These are phyloP conservation scores for Penicillium robsamsonii DNA, from an alignment of 495 filamentous ascomycete species.

Conservation along the genomic window DNA sequence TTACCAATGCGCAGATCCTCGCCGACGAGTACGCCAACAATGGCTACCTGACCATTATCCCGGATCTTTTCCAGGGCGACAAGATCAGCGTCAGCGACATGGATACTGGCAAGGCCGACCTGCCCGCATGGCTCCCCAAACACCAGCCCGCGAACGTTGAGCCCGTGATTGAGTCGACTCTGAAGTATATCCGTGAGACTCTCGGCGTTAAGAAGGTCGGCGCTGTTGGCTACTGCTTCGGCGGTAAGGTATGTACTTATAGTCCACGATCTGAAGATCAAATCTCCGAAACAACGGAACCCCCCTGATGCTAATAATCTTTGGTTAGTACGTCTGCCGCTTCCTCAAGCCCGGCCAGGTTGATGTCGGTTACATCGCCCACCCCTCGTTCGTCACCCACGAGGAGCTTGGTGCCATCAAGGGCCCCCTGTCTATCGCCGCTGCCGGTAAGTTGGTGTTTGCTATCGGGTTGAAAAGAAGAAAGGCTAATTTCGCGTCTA, in stretches of 20 bases:
- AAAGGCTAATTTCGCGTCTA: neutral
- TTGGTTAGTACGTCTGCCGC: slow-evolving; percentile 45
- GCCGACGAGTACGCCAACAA: slow-evolving; percentile 81
- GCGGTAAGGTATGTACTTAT: slow-evolving; percentile 38
- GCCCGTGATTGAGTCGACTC: slow-evolving; percentile 57
- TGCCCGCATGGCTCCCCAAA: slow-evolving; percentile 56
- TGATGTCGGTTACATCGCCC: slow-evolving; percentile 69
- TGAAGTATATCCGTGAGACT: slow-evolving; percentile 59
- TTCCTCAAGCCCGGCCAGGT: slow-evolving; percentile 47
- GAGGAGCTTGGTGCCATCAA: slow-evolving; percentile 71
- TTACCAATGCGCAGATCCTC: slow-evolving; percentile 74
- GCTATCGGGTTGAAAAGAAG: neutral
- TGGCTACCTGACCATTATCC: slow-evolving; percentile 73
- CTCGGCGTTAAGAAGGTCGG: slow-evolving; percentile 65
- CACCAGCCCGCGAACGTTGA: slow-evolving; percentile 62
- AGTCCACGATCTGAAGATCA: neutral
- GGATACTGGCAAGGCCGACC: slow-evolving; percentile 54
- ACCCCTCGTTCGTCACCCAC: slow-evolving; percentile 73
- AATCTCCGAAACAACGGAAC: neutral
- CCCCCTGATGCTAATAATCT: neutral
- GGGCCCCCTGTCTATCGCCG: slow-evolving; percentile 72
- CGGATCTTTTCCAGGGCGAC: slow-evolving; percentile 78
- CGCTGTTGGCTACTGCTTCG: slow-evolving; percentile 52
- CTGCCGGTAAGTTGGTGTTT: slow-evolving; percentile 54
- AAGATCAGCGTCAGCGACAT: slow-evolving; percentile 53